Base-by-base conservation (phyloP, 805 yeast species). In the Kluyveromyces nonfermentans region DNA sequence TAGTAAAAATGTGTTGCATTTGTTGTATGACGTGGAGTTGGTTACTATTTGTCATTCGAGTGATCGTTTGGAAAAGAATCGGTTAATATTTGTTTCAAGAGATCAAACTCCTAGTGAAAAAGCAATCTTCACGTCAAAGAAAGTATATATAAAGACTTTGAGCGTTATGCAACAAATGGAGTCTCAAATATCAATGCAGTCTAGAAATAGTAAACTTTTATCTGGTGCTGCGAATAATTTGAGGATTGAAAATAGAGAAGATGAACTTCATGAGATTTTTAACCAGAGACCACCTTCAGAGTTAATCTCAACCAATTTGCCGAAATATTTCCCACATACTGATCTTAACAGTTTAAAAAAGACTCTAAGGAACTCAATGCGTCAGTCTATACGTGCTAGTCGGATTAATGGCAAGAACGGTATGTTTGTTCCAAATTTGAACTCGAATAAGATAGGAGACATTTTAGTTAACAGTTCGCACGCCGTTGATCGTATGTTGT, bases 271-370 rank as follows among this genome's bases (percentile, higher is more conserved):
- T 43, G 60, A 65, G 38, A 59, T 85, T 46, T 81, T 82, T 62
- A 94, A 94, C 19, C 96, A 86, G 61, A 72, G 98, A 56, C 98
- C 98, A 6, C 89, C 97, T 1, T 81, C 93, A 47, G 95, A 87
- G 57, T 74, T 89, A 53, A 93, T 90, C 48, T 85, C 97, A 1
- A 80, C 89, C 1, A 87, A 90, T 56, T 68, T 90, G 50, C 82
- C 88, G 1, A 95, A 89, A 50, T 90, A 85, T 61, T 93, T 93
- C 70, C 98, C 98, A 0, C 82, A 80, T 33, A 80, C 95, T 0
- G 80, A 77, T 19, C 75, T 78, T 41, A 71, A 74, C 37, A 82
- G 82, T 45, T 71, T 93, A 49, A 83, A 83, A 48, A 80, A 82
- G 45, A 89, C 96, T 1, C 75, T 89, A 37, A 68, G 94, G 17